Percentiles rank a stretch among this genome's conserved stretches.
These are phyloP conservation scores for Ciborinia camelliae DNA, from an alignment of 2,329 filamentous ascomycete species.

Conservation along the genomic window DNA sequence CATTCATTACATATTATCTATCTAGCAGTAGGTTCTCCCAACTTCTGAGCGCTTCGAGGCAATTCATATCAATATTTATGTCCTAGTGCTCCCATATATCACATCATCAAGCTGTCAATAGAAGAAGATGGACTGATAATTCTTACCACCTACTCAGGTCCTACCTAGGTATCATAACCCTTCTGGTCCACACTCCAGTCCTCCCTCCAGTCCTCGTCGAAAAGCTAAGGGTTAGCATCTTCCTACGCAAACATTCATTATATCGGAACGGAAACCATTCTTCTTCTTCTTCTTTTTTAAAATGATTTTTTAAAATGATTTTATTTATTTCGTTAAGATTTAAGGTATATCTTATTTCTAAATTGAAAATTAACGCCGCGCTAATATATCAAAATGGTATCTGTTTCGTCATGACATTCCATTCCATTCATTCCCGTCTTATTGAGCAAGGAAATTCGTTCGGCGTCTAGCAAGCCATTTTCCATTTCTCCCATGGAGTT, in stretches of 20 bases:
- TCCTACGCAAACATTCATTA: background rate
- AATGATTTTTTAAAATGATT: background rate
- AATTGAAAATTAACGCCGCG: constrained; percentile 28
- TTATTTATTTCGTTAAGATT: constrained; percentile 28
- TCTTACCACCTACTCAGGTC: background rate
- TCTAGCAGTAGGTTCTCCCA: too few relatives aligned
- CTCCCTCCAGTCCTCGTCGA: background rate
- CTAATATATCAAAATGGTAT: constrained; percentile 38
- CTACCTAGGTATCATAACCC: background rate
- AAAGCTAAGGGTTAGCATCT: background rate
- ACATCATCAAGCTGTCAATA: background rate
- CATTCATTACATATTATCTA: too few relatives aligned
- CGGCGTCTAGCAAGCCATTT: constrained; percentile 32
- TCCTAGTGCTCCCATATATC: background rate
- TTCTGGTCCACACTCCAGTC: background rate
- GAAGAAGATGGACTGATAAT: background rate
- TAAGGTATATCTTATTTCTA: constrained; percentile 33
- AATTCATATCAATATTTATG: background rate
- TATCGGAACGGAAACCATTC: background rate
- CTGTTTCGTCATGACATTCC: constrained; percentile 24
- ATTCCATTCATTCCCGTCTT: constrained; percentile 21
- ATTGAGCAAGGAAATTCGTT: constrained; percentile 32
- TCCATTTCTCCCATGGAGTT: constrained; percentile 3
- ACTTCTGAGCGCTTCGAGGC: background rate
- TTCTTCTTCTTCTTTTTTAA: too few relatives aligned